Base-by-base conservation (phyloP, 208 protist species). In the Sergeia podlipaevii region DNA sequence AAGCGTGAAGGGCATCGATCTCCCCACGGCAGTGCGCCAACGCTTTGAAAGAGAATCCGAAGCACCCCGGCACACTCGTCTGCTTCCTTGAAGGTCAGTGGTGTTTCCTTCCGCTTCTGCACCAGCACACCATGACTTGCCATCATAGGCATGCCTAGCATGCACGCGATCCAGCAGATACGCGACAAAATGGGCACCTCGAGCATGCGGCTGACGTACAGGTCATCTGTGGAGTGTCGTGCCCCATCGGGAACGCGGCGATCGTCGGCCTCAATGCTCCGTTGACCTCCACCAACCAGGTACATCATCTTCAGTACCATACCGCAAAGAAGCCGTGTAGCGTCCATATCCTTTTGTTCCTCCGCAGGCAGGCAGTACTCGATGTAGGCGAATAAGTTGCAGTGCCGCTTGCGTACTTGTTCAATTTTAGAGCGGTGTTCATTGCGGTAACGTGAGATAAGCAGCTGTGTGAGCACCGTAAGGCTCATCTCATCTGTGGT, bases 221-320 rank as follows among this genome's bases (percentile, higher is more conserved):
- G 29, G 51, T 87, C 79, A 32, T 87, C 71, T 15, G 61, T 74
- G n/a, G 43, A 30, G 3, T 69, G 57, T 1, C 49, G 46, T 2
- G 60, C 5, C 1, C 62, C 51, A 3, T 49, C 33, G 7, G 57
- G 65, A 21, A 75, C 44, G 2, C 70, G 65, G 0, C 45, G 57
- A 39, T 87, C 79, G 46, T 87, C 79, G 3, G 74, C 73, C 2
- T 65, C 58, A 45, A 87, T 87, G 59, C 70, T 80, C 45, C 70
- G 70, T 58, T 73, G 59, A 1, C 79, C 79, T 10, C 79, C 79
- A 6, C 65, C 79, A 33, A 80, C 59, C 23, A 87, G 53, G 38
- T 72, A 87, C 70, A 82, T 77, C 11, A 82, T 41, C 50, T 87
- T 87, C 20, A 82, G 39, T 21, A 60, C 56, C 10, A 70, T 69